phyloP scores from a whole-genome alignment of 176 grass and related monocot genomes.

The Miscanthus lutarioriparius region DNA sequence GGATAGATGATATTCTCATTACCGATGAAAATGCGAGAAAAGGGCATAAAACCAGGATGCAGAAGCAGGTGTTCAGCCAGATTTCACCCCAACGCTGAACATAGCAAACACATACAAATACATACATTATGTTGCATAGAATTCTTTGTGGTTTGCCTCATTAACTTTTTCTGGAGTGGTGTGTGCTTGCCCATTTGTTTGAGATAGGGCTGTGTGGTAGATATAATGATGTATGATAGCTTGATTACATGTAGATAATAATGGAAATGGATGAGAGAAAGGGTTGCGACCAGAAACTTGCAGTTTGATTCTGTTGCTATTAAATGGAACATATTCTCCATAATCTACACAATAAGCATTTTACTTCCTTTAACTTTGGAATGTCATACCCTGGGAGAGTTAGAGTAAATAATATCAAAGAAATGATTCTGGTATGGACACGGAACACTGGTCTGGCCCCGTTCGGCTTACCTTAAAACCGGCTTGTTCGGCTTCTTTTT shows the following conservation, averaged over 20 bases:
- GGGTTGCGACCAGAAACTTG: not conserved
- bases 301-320: not conserved
- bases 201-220: not conserved
- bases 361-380: not conserved
- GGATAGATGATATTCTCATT: slow-evolving; percentile 81
- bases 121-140: not conserved
- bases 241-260: slow-evolving; percentile 14
- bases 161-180: slow-evolving; percentile 27
- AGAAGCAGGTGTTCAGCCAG: slow-evolving; percentile 52
- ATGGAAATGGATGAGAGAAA: not conserved
- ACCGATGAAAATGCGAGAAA: slow-evolving; percentile 67
- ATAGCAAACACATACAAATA: slow-evolving; percentile 31
- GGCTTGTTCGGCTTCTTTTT: too few species aligned
- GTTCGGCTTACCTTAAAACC: too few species aligned
- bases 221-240: slow-evolving; percentile 9
- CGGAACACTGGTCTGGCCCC: not conserved
- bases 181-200: slow-evolving; percentile 14
- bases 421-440: slow-evolving; percentile 1
- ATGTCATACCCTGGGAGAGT: not conserved
- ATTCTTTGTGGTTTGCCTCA: slow-evolving; percentile 26
- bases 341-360: slow-evolving; percentile 22
- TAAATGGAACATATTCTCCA: slow-evolving; percentile 5
- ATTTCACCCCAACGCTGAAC: slow-evolving; percentile 43
- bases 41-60: slow-evolving; percentile 50
- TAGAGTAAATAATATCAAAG: not conserved